Base-by-base conservation (phyloP, 495 filamentous ascomycete species). In the Lophiotrema nucula region DNA sequence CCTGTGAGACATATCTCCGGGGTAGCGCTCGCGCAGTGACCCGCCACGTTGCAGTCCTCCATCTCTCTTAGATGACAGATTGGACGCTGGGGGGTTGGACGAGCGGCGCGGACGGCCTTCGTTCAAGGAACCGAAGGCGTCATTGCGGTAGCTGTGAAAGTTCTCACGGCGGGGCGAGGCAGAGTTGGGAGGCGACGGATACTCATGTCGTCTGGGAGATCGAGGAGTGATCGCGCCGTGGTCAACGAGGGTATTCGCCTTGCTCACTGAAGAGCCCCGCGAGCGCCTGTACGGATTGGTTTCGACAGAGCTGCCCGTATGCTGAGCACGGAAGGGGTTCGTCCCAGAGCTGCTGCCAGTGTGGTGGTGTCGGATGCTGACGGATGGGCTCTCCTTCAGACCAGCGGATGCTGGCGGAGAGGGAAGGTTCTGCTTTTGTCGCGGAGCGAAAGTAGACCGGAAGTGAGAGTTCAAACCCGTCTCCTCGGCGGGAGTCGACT, bases 1-100 rank as follows among this genome's bases (percentile, higher is more conserved):
- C 11, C 80, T 69, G 48, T 82, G 75, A n/a, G 76, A 78, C 70
- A 77, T 80, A 64, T 86, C 84, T 47, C 79, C 81, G 1, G 82
- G 77, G 60, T 72, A 85, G 31, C 83, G 78, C 64, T 80, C 75
- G 47, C 65, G 71, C 3, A 87, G 73, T n/a, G 81, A 85, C 64
- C 74, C 76, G 24, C 65, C 61, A 25, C 81, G 75, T 12, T 69
- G 67, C 24, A 66, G 46, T 15, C 53, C 48, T 5, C 42, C 45
- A 2, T 49, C 46, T 18, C 59, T 33, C 4, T 21, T 26, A 8
- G 15, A 8, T 12, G 56, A 41, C 43, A n/a, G 2, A 11, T 23
- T 19, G 21, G 33, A 31, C 3, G 50, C 54, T 3, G 21, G 53
- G 26, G 57, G 64, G 25, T 50, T 55, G 53, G 53, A 58, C 21